A percentile compares a stretch with the other conserved stretches of the same genome.
These are phyloP conservation scores for Sporobolus alterniflorus DNA, from an alignment of 202 grass and related monocot species.

Conservation along the genomic window DNA sequence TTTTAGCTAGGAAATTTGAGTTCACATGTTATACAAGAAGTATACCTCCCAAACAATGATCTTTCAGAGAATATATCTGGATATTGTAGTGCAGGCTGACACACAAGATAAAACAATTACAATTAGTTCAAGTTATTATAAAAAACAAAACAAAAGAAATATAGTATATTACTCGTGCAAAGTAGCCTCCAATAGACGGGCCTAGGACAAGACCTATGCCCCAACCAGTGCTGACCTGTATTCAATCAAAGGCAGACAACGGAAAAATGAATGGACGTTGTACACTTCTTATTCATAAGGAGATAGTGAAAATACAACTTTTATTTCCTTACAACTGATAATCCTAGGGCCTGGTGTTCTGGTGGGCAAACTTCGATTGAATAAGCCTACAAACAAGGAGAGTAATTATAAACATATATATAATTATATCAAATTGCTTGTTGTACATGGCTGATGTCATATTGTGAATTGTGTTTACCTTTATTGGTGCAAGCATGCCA, in stretches of 20 bases:
- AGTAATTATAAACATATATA: neutral
- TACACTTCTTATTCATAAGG: neutral
- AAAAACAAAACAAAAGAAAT: neutral
- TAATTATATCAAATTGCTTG: neutral
- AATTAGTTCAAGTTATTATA: neutral
- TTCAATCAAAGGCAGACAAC: neutral
- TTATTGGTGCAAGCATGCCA: conserved; percentile 83
- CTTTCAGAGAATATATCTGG: conserved; percentile 53
- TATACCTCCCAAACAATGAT: conserved; percentile 68
- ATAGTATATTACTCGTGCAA: conserved; percentile 51
- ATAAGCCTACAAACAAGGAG: conserved; percentile 63
- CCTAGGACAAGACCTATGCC: conserved; percentile 78
- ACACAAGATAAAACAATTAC: neutral
- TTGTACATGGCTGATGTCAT: neutral
- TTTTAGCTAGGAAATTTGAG: neutral
- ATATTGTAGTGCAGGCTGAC: conserved; percentile 68
- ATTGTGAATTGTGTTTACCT: conserved; percentile 33
- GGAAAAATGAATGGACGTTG: neutral
- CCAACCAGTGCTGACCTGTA: conserved; percentile 72
- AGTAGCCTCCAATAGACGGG: conserved; percentile 85
- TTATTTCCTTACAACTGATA: conserved; percentile 62
- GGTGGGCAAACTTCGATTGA: conserved; percentile 72
- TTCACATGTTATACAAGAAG: neutral
- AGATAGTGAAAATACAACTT: neutral
- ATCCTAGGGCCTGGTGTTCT: conserved; percentile 71